phyloP scores from a whole-genome alignment of 2,329 filamentous ascomycete genomes.

The Botrytis tulipae region DNA sequence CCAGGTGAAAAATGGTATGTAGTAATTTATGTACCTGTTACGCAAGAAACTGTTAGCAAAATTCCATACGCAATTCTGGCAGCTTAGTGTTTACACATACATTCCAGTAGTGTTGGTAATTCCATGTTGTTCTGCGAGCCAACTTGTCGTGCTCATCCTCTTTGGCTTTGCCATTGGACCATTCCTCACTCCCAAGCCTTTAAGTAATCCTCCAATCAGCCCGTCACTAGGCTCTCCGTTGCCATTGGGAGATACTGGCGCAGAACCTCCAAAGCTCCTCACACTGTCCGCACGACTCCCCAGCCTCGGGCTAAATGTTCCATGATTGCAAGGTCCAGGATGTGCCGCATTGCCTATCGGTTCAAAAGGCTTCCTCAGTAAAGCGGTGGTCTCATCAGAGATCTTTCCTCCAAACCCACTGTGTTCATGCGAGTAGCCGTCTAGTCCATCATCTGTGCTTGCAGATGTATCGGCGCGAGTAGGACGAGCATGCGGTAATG shows the following conservation, averaged over 20 bases:
- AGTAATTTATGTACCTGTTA: constrained; percentile 82
- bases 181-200: constrained; percentile 30
- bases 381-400: constrained; percentile 51
- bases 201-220: constrained; percentile 31
- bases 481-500: constrained; percentile 30
- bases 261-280: constrained; percentile 30
- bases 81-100: constrained; percentile 48
- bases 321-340: constrained; percentile 60
- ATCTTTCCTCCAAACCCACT: constrained; percentile 21
- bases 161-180: constrained; percentile 42
- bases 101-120: constrained; percentile 71
- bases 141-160: constrained; percentile 71
- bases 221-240: constrained; percentile 27
- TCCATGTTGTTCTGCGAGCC: constrained; percentile 69
- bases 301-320: constrained; percentile 71
- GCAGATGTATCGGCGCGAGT: constrained; percentile 25
- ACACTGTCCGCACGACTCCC: constrained; percentile 38
- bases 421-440: constrained; percentile 19
- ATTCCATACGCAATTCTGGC: background rate
- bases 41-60: constrained; percentile 1
- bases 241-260: constrained; percentile 21
- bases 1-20: constrained; percentile 89
- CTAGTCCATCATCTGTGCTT: constrained; percentile 24
- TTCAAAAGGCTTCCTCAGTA: constrained; percentile 46
- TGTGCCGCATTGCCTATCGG: constrained; percentile 30